Conservation (phyloP, 495 filamentous ascomycete species). For the Sordaria brevicollis region DNA sequence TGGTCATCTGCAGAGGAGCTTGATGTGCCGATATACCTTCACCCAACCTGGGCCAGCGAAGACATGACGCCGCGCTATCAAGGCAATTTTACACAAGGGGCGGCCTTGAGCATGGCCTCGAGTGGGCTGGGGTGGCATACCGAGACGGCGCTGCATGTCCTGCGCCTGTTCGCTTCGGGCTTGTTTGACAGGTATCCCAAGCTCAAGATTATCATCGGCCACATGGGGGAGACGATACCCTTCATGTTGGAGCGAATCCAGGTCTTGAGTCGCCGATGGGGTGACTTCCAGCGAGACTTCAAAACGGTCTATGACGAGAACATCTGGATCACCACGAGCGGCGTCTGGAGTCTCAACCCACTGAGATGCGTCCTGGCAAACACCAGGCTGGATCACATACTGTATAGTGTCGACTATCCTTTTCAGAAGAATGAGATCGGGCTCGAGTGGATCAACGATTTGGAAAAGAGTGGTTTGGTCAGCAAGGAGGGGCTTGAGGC, state of each 20-base stretch:
- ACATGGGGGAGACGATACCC: slow-evolving; percentile 55
- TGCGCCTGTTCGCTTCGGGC: slow-evolving; percentile 24
- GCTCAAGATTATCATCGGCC: slow-evolving; percentile 55
- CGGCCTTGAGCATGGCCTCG: slow-evolving; percentile 19
- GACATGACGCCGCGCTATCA: slow-evolving; percentile 22
- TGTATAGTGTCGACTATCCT: slow-evolving; percentile 54
- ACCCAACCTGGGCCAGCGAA: slow-evolving; percentile 36
- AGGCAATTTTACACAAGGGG: slow-evolving; percentile 35
- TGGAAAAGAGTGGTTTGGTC: slow-evolving; percentile 42
- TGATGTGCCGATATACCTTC: slow-evolving; percentile 49
- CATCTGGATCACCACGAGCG: slow-evolving; percentile 55
- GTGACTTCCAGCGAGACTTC: slow-evolving; percentile 41
- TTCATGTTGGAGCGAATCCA: slow-evolving; percentile 53
- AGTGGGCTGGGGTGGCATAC: slow-evolving; percentile 37
- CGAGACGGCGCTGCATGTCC: slow-evolving; percentile 33
- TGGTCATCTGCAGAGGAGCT: slow-evolving; percentile 40
- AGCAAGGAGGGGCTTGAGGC: slow-evolving; percentile 38
- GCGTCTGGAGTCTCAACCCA: slow-evolving; percentile 48
- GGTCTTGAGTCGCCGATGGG: slow-evolving; percentile 39
- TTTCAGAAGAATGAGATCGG: slow-evolving; percentile 38
- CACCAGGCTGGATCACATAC: slow-evolving; percentile 38
- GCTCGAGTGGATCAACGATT: slow-evolving; percentile 34
- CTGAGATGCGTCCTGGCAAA: slow-evolving; percentile 40
- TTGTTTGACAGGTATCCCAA: slow-evolving; percentile 43
- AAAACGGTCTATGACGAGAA: slow-evolving; percentile 49